phyloP scores from a whole-genome alignment of 768 basidiomycete species.

The Naganishia friedmannii region DNA sequence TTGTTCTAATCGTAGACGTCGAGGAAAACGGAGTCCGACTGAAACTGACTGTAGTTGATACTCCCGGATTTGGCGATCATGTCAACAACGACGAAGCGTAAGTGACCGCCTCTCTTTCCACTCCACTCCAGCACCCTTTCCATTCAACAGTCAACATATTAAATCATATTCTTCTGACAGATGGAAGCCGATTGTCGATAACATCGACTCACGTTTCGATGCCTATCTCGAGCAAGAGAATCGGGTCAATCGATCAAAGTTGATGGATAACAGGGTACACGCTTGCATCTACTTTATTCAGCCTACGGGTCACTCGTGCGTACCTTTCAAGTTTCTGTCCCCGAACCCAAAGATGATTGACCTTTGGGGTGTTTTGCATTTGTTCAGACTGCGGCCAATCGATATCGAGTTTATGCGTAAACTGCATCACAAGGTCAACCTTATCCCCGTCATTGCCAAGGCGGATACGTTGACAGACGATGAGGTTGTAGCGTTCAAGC shows the following conservation, averaged over 20 bases:
- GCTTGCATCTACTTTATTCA: conserved; percentile 96
- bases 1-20: conserved; percentile 65
- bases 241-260: conserved; percentile 90
- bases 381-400: conserved; percentile 78
- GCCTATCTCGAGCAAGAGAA: conserved; percentile 82
- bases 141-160: too few relatives aligned
- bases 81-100: conserved; percentile 97
- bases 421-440: conserved; percentile 92
- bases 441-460: conserved; percentile 96
- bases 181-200: conserved; percentile 97
- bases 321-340: conserved; percentile 32
- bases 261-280: conserved; percentile 92
- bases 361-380: neutral
- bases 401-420: conserved; percentile 99
- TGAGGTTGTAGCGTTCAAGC: conserved; percentile 87
- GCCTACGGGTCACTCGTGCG: conserved; percentile 92
- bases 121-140: neutral
- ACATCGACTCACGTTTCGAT: conserved; percentile 61
- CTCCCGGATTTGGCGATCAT: conserved; percentile 98
- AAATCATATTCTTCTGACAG: conserved; percentile 28
- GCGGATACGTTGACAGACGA: conserved; percentile 95
- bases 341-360: neutral
- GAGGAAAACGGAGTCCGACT: conserved; percentile 85
- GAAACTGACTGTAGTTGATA: conserved; percentile 94
- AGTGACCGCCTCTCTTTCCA: conserved; percentile 17